Conservation (phyloP, 495 filamentous ascomycete species). For the Beverwykella pulmonaria region DNA sequence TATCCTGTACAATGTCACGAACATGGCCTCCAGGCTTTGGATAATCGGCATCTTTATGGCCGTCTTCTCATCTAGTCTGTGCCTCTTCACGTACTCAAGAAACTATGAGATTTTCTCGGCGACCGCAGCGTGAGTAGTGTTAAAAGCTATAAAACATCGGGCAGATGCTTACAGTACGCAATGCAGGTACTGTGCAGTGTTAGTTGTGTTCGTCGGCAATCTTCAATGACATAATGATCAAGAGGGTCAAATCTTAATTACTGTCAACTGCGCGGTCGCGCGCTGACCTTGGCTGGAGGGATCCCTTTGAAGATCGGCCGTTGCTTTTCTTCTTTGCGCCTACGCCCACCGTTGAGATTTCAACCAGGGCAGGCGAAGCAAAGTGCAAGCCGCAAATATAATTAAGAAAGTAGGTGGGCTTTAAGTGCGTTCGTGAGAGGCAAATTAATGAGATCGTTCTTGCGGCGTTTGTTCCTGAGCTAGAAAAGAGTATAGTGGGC, state of each 20-base stretch:
- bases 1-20: constrained; percentile 27
- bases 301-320: too few species aligned
- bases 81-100: too few species aligned
- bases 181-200: constrained; percentile 21
- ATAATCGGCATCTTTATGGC: constrained; percentile 45
- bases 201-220: constrained; percentile 23
- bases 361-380: too few species aligned
- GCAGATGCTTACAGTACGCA: constrained; percentile 6
- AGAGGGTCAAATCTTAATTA: neutral
- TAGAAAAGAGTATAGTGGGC: too few species aligned
- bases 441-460: too few species aligned
- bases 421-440: too few species aligned
- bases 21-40: constrained; percentile 35
- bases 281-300: too few species aligned
- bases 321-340: too few species aligned
- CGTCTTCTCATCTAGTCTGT: constrained; percentile 32
- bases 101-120: neutral
- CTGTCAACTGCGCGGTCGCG: neutral
- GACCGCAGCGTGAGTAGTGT: neutral
- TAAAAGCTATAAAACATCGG: neutral
- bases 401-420: too few species aligned
- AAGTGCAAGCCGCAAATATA: too few species aligned
- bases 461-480: too few species aligned
- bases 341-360: too few species aligned
- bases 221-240: constrained; percentile 3